Conservation (phyloP, 441 rosid species). For the Gossypium armourianum region DNA sequence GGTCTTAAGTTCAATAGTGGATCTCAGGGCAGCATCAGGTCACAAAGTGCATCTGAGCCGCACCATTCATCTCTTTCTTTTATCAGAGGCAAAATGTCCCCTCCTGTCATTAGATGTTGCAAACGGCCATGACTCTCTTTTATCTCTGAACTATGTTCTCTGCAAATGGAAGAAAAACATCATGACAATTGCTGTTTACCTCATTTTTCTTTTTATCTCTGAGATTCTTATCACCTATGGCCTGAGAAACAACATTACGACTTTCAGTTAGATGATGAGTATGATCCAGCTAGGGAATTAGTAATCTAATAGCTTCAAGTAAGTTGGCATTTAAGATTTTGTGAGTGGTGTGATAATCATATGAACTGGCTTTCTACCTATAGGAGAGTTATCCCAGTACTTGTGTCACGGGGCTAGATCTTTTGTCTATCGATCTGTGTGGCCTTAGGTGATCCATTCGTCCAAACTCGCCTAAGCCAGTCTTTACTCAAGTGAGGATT, state of each 20-base stretch:
- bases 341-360: background rate
- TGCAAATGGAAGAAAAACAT: background rate
- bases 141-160: background rate
- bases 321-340: background rate
- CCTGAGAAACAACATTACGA: background rate
- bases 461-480: too few relatives aligned
- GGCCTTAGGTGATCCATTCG: too few relatives aligned
- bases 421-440: too few relatives aligned
- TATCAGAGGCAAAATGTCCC: conserved; percentile 34
- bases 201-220: background rate
- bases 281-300: background rate
- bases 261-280: background rate
- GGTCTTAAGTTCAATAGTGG: conserved; percentile 45
- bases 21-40: conserved; percentile 27
- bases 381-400: background rate
- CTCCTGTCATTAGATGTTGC: background rate
- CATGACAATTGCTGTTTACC: background rate
- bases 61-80: conserved; percentile 41
- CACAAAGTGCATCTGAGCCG: conserved; percentile 20
- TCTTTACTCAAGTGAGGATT: too few relatives aligned
- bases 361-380: background rate
- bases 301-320: background rate
- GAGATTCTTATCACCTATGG: background rate
- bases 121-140: background rate
- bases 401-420: too few relatives aligned